Percentiles rank a stretch among this genome's conserved stretches.
phyloP scores from a whole-genome alignment of 176 grass and related monocot species.

The Echinochloa phyllopogon region DNA sequence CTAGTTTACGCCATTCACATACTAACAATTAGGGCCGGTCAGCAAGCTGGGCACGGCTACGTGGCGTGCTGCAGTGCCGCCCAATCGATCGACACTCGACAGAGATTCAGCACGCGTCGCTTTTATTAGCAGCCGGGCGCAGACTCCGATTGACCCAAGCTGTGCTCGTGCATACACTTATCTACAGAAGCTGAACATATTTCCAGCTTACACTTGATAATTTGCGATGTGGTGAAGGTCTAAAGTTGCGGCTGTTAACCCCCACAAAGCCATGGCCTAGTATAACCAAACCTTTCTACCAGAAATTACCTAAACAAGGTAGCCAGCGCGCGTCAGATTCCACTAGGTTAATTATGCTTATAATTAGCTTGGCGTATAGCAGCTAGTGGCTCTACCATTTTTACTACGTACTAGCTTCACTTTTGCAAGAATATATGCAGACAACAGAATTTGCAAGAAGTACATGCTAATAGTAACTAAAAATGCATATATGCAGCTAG shows the following conservation, averaged over 20 bases:
- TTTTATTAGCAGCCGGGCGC: constrained; percentile 18
- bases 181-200: background rate
- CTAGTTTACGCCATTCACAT: background rate
- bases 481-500: background rate
- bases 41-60: constrained; percentile 28
- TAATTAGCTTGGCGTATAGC: constrained; percentile 34
- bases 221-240: constrained; percentile 43
- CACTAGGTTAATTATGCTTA: constrained; percentile 19
- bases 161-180: constrained; percentile 23
- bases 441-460: background rate
- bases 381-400: background rate
- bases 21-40: constrained; percentile 14
- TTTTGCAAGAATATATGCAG: constrained; percentile 1
- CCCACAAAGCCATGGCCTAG: constrained; percentile 25
- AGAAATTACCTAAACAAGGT: constrained; percentile 1
- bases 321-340: background rate
- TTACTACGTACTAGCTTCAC: background rate
- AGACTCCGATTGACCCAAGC: background rate
- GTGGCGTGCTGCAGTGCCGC: background rate
- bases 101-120: constrained; percentile 31
- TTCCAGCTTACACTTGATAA: constrained; percentile 21
- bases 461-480: background rate
- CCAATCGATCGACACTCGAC: constrained; percentile 19
- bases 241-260: constrained; percentile 70
- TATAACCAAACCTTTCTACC: constrained; percentile 34